Evolutionary conservation across 768 basidiomycete genomes (phyloP), one percentile per base, ranked within the genome.

Genomic region (Mycena venus): DNA sequence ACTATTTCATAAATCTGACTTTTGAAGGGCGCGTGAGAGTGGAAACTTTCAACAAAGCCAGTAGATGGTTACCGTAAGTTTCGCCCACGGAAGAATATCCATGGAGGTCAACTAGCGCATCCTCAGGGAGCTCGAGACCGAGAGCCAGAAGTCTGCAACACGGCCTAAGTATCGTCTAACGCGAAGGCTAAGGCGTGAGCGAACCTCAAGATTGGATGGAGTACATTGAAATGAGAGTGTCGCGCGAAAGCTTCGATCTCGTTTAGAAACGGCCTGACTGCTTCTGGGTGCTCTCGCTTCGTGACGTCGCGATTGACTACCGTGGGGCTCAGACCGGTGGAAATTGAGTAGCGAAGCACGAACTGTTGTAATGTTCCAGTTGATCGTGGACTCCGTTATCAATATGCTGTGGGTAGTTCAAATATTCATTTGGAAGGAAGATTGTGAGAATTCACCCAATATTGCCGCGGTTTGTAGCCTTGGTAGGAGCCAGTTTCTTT

Each of bases 1-100:
- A 91, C 91, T 92, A 93, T 83, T 92, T 92, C 90, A 92, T 92
- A 80, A 89, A 91, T 56, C 91, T 85, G 8, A 89, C 91, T 92
- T 66, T 42, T 19, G 10, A 56, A 68, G 36, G 15, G 49, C 44
- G 14, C n/a, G 42, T 34, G 73, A 29, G 70, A 71, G 15, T 17
- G 58, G 15, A 27, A 55, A 9, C 44, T 25, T 7, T 12, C 15
- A 27, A 21, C 7, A 25, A 11, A 19, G 31, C 14, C 7, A 64
- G 19, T 1, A 11, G 9, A 9, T 31, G 77, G 81, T 27, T 72
- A 89, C 88, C 84, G 42, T 83, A 87, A 0, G 86, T 86, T 75
- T 88, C 88, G 2, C 87, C 85, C 9, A 82, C 73, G 5, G 79
- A 84, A 15, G 86, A 82, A 64, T 83, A 90, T 2, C 81, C 82